Evolutionary conservation across 805 yeast genomes (phyloP), one percentile per base, ranked within the genome.

Genomic region (Kodamaea kakaduensis): DNA sequence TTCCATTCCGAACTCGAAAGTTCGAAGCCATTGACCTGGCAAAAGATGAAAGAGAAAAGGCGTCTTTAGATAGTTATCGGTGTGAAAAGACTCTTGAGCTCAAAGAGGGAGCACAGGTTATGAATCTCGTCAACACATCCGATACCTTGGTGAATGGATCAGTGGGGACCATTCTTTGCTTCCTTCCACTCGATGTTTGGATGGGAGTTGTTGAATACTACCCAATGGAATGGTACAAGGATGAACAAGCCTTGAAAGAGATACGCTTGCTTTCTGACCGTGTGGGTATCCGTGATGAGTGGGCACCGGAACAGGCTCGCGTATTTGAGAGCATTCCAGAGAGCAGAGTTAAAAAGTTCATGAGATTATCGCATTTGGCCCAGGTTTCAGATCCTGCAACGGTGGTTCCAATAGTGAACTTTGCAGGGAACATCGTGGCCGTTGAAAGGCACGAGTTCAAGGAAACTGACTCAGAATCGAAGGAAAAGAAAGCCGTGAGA

Each of bases 71-170:
- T 14, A 70, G 73, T 30, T 65, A 86, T 25, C 80, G 89, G 83
- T 94, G 93, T 29, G 84, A 81, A 17, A 69, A 72, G 38, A 52
- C 47, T 5, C 51, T 93, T 10, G 69, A 64, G 2, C 61, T 93
- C 44, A 90, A 89, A 55, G 79, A 76, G 36, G 87, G 86, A 23
- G 94, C 96, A 0, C 98, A 93, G 58, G 97, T 93, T 1, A 89
- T 93, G 96, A 78, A 86, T 71, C 61, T 93, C 45, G 86, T 84
- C 49, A 93, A 93, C 54, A 36, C 40, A 6, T 69, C 74, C 18
- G 89, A 85, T 44, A 82, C 77, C 7, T 64, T 93, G 24, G 97
- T 93, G 25, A 93, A 93, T 60, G 98, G 99, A 3, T 77, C 96
- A 0, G 65, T 90, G 24, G 99, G 99, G 0, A 76, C 70, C 24